Evolutionary conservation across 768 basidiomycete species (phyloP).

Genomic region (Mycena haematopus): DNA sequence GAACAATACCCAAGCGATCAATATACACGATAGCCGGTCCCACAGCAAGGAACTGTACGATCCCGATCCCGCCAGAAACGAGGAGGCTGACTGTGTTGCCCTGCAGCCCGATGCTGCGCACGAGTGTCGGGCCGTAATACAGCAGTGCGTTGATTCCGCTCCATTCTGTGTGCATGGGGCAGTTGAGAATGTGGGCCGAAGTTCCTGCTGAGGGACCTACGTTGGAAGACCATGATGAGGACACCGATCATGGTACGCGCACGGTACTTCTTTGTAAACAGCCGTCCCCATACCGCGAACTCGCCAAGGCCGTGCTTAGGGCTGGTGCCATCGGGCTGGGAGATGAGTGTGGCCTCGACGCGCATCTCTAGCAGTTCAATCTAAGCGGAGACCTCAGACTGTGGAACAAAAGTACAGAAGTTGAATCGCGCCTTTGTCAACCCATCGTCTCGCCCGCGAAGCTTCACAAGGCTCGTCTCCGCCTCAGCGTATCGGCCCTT

Average conservation of each 20-base stretch:
- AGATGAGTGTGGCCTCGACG: conserved; percentile 63
- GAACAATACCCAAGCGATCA: conserved; percentile 59
- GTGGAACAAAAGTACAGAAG: not conserved
- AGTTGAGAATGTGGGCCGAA: too few relatives aligned
- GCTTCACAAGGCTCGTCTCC: conserved; percentile 56
- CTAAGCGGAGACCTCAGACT: conserved; percentile 38
- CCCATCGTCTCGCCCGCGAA: conserved; percentile 59
- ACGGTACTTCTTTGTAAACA: conserved; percentile 61
- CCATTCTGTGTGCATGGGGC: conserved; percentile 62
- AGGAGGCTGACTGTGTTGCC: conserved; percentile 66
- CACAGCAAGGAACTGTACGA: conserved; percentile 79
- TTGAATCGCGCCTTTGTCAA: conserved; percentile 48
- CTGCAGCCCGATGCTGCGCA: conserved; percentile 65
- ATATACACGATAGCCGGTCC: conserved; percentile 76
- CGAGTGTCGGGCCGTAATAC: conserved; percentile 81
- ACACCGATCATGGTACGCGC: conserved; percentile 73
- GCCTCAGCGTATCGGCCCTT: conserved; percentile 67
- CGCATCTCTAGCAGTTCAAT: conserved; percentile 81
- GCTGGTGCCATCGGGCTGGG: too few relatives aligned
- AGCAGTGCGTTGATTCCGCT: conserved; percentile 85
- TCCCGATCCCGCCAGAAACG: conserved; percentile 80
- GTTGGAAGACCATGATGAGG: conserved; percentile 84
- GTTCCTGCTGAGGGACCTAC: conserved; percentile 40
- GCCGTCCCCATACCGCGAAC: conserved; percentile 55
- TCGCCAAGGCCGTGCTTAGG: conserved; percentile 40